Evolutionary conservation across 2,329 filamentous ascomycete species (phyloP).

Genomic region (Blastomyces silverae): DNA sequence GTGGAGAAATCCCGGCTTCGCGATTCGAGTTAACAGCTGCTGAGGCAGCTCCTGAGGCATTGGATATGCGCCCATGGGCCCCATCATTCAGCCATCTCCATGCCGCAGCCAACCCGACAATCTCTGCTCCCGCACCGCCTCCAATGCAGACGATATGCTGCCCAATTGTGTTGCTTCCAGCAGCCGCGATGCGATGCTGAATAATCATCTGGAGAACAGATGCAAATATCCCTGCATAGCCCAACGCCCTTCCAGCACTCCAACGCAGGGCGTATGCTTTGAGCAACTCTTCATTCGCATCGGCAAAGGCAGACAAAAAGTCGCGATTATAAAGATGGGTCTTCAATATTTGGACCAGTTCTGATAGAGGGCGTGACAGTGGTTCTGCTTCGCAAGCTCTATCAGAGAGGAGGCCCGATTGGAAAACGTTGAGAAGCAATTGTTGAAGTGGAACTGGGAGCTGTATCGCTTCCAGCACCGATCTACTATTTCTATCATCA

Average conservation of each 20-base stretch:
- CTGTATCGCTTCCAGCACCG: conserved; percentile 12
- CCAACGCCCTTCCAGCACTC: conserved; percentile 79
- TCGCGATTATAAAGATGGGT: conserved; percentile 77
- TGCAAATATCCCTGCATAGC: conserved; percentile 60
- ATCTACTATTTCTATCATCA: not conserved
- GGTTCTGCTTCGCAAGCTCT: conserved; percentile 24
- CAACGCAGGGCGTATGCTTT: conserved; percentile 82
- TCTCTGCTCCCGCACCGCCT: conserved; percentile 60
- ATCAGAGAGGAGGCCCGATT: conserved; percentile 49
- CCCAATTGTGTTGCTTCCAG: not conserved
- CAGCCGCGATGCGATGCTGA: conserved; percentile 8
- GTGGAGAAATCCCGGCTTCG: not conserved
- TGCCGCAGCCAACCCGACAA: conserved; percentile 56
- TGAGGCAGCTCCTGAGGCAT: conserved; percentile 10
- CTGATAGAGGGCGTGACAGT: conserved; percentile 43
- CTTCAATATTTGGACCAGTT: conserved; percentile 73
- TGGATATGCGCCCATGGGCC: not conserved
- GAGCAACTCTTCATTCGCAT: conserved; percentile 58
- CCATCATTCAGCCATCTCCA: conserved; percentile 35
- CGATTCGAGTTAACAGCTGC: not conserved
- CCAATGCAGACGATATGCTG: conserved; percentile 52
- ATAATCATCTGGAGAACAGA: conserved; percentile 20
- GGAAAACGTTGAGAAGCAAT: conserved; percentile 66
- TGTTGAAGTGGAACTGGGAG: conserved; percentile 57
- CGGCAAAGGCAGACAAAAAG: conserved; percentile 67